Conservation (phyloP, 2,329 filamentous ascomycete species). For the Peltaster fructicola region DNA sequence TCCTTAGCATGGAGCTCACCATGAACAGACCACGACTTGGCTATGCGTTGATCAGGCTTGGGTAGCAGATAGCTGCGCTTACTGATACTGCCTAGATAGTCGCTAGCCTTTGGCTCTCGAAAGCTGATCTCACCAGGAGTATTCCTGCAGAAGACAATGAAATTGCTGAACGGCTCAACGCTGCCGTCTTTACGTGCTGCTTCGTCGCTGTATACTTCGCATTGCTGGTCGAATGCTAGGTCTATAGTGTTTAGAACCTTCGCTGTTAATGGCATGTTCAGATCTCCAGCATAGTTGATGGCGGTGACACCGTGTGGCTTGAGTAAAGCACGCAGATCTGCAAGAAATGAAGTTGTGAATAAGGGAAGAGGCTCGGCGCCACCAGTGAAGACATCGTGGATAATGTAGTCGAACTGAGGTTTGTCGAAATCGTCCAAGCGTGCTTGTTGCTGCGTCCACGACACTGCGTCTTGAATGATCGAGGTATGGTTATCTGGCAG, state of each 20-base stretch:
- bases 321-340: constrained; percentile 51
- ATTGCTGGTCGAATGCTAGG: constrained; percentile 60
- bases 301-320: constrained; percentile 68
- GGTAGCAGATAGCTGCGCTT: constrained; percentile 56
- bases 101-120: constrained; percentile 42
- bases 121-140: constrained; percentile 36
- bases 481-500: constrained; percentile 60
- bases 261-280: constrained; percentile 55
- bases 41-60: too few relatives aligned
- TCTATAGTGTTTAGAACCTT: constrained; percentile 70
- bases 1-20: constrained; percentile 25
- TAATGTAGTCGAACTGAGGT: constrained; percentile 64
- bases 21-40: too few relatives aligned
- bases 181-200: constrained; percentile 21
- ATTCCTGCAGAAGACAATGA: constrained; percentile 87
- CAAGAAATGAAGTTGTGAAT: constrained; percentile 74
- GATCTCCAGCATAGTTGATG: constrained; percentile 91
- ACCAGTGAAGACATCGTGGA: constrained; percentile 96
- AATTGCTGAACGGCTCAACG: constrained; percentile 56
- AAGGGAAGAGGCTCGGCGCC: constrained; percentile 78
- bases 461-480: constrained; percentile 66
- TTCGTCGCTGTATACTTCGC: constrained; percentile 75
- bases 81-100: constrained; percentile 56
- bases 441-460: constrained; percentile 31
- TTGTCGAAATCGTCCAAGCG: constrained; percentile 10